Base-by-base conservation (phyloP, 176 grass and related monocot species). In the Elaeis guineensis region DNA sequence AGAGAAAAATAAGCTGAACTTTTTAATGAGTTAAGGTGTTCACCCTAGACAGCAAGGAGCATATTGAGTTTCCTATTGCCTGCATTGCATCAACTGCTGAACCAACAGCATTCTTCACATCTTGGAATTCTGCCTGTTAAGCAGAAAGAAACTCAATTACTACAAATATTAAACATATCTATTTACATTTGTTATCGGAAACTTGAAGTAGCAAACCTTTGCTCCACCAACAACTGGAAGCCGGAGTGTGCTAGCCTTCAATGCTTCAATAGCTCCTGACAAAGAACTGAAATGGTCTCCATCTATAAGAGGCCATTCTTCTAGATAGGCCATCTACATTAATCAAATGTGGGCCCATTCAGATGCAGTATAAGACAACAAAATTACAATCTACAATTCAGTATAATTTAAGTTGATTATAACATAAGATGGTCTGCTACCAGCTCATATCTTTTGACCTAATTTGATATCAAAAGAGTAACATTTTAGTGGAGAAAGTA, bases 261-360 rank as follows among this genome's bases (percentile, higher is more conserved):
- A 78, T 57, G 84, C 81, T 68, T 83, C 93, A 39, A 87, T 72
- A 64, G 70, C 71, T 63, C 78, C 88, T 72, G 76, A 80, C 75
- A 98, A 82, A 55, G 70, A 80, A 80, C 70, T 80, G 51, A 62
- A 56, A 28, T 86, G 73, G 0, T 98, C 87, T 66, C 57, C 77
- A 49, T 98, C 87, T 62, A 98, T 60, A 35, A 83, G 67, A 64
- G 76, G 73, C 93, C 93, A 98, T 55, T 83, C 88, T 66, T 89
- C 87, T 58, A 98, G 78, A 92, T 86, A 86, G 23, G 60, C 28
- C 74, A 87, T 85, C 89, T 94, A 75, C 63, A 71, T 35, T 62
- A 23, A 65, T 21, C 9, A 50, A 64, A 79, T 14, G 35, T 44
- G 35, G 11, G 1, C 35, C 9, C 35, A 44, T 12, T 44, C 35